These are phyloP conservation scores for Talaromyces sp. DNA, from an alignment of 2,329 filamentous ascomycete species.

Conservation along the genomic window DNA sequence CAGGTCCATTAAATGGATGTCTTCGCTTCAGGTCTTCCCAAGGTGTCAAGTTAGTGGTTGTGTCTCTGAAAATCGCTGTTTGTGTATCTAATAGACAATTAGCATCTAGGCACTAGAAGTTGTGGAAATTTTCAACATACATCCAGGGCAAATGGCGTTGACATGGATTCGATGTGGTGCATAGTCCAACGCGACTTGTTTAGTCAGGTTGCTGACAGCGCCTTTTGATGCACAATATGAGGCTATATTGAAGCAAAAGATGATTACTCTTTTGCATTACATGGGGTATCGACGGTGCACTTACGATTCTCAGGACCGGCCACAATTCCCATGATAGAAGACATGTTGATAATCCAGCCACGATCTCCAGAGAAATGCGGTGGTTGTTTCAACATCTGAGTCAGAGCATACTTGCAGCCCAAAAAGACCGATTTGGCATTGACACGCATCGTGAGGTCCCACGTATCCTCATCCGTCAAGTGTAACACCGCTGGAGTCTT, in stretches of 20 bases:
- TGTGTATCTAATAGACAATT: constrained; percentile 1
- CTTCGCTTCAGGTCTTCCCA: not conserved
- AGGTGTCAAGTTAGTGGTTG: not conserved
- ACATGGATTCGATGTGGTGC: constrained; percentile 36
- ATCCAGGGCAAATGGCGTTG: constrained; percentile 41
- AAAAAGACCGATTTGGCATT: constrained; percentile 28
- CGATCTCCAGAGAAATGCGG: constrained; percentile 34
- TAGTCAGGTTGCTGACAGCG: constrained; percentile 43
- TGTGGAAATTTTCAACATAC: constrained; percentile 15
- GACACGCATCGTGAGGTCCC: constrained; percentile 30
- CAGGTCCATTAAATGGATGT: constrained; percentile 1
- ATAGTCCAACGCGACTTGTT: constrained; percentile 42
- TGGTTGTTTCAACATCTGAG: constrained; percentile 49
- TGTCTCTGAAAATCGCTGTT: constrained; percentile 5
- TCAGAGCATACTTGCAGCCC: constrained; percentile 32
- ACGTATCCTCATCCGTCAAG: constrained; percentile 41
- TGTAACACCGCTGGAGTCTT: constrained; percentile 37
- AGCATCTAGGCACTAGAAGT: not conserved
- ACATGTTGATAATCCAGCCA: constrained; percentile 49
- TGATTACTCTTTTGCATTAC: not conserved
- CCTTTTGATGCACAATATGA: constrained; percentile 46
- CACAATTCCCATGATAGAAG: constrained; percentile 41
- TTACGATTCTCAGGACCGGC: constrained; percentile 24
- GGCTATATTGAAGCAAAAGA: constrained; percentile 15
- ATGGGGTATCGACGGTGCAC: constrained; percentile 1